Percentiles rank a stretch among this genome's conserved stretches.
phyloP scores from a whole-genome alignment of 2,329 filamentous ascomycete species.

The Neoascochyta sp. region DNA sequence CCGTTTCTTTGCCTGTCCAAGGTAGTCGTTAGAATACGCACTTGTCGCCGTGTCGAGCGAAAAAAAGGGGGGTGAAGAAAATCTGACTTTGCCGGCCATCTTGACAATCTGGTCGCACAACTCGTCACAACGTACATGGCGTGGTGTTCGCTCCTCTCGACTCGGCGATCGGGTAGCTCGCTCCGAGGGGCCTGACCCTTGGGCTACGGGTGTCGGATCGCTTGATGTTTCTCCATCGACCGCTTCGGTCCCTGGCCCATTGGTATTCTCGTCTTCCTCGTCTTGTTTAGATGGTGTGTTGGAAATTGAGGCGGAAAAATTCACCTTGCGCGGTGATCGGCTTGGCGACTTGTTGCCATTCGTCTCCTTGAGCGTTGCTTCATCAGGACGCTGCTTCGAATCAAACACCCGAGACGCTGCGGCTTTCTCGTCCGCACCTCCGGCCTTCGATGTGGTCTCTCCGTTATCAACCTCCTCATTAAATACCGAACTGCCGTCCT shows the following conservation, averaged over 20 bases:
- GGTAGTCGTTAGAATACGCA: slow-evolving; percentile 26
- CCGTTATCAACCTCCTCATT: slow-evolving; percentile 26
- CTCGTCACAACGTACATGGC: slow-evolving; percentile 37
- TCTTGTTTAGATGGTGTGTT: slow-evolving; percentile 34
- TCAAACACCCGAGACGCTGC: slow-evolving; percentile 31
- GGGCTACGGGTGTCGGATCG: slow-evolving; percentile 15
- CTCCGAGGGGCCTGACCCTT: slow-evolving; percentile 15
- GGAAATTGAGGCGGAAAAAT: slow-evolving; percentile 36
- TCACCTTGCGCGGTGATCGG: slow-evolving; percentile 40
- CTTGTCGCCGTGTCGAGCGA: slow-evolving; percentile 6
- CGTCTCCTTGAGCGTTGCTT: slow-evolving; percentile 33
- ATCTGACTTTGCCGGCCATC: slow-evolving; percentile 26
- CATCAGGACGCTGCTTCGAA: slow-evolving; percentile 30
- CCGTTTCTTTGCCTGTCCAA: slow-evolving; percentile 38
- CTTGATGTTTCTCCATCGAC: slow-evolving; percentile 18
- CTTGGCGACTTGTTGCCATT: slow-evolving; percentile 35
- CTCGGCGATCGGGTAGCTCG: slow-evolving; percentile 15
- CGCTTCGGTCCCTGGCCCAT: slow-evolving; percentile 26
- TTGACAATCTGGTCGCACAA: slow-evolving; percentile 20
- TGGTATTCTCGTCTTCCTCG: slow-evolving; percentile 32
- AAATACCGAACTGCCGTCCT: slow-evolving; percentile 27
- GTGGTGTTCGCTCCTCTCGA: slow-evolving; percentile 30
- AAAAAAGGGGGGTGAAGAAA: slow-evolving; percentile 19
- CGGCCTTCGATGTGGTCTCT: slow-evolving; percentile 24
- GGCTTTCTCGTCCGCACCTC: slow-evolving; percentile 16